Evolutionary conservation across 1,284 basidiomycete species (phyloP), one percentile per base, ranked within the genome.

Genomic region (Stereum hirsutum): DNA sequence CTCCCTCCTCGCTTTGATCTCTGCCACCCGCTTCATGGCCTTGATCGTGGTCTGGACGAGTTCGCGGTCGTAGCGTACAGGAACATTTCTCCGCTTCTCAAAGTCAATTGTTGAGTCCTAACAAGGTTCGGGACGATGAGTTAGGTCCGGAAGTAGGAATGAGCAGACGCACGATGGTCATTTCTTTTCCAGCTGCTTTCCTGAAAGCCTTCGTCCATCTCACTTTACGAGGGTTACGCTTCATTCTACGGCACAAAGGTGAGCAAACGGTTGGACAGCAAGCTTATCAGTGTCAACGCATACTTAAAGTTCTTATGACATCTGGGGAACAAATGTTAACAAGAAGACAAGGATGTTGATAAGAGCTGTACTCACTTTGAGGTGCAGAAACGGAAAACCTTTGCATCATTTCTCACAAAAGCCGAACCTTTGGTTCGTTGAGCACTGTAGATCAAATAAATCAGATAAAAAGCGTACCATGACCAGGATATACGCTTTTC

Each of bases 121-220:
- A 25, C 42, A 40, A 11, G 6, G n/a, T 31, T 35, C 28, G 15
- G 41, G 14, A 45, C 34, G n/a, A 21, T 30, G 28, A 19, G 41
- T 28, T 10, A 31, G 31, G 31, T 27, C 5, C n/a, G 33, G 37
- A 17, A 40, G 20, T 14, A 20, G 12, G 31, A 17, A 37, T 31
- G 26, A 20, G 15, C 50, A n/a, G 23, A 65, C 88, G 63, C 58
- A 94, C 92, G 57, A 99, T 89, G 11, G 90, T 95, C 96, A 99
- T 99, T 70, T 99, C 96, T 71, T 99, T 99, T 51, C 96, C 96
- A 46, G 93, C 90, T 20, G 96, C 92, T 64, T 95, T 97, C 55
- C 96, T 80, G 79, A 99, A 99, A 14, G 96, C 96, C 68, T 99
- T 99, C 43, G 96, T 99, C 96, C 96, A 99, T 57, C 91, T 79